Evolutionary conservation across 441 rosid genomes (phyloP).

Genomic region (Populus trichocarpa): DNA sequence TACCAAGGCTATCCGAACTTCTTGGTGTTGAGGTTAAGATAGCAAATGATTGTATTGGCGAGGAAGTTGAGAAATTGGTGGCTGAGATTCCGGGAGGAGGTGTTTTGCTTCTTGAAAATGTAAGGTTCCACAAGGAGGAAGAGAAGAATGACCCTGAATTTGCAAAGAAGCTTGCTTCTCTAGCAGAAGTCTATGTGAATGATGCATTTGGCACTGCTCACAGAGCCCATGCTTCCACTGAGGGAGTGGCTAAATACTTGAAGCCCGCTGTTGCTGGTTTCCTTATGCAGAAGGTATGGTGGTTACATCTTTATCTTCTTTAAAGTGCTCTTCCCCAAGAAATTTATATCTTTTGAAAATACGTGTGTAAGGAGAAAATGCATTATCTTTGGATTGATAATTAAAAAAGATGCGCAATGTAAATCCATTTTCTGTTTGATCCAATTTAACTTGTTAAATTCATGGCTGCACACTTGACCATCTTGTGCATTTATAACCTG

Average conservation of each 20-base stretch:
- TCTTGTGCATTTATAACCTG: not conserved
- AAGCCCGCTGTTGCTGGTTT: slow-evolving; percentile 98
- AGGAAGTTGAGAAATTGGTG: slow-evolving; percentile 74
- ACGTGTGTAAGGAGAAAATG: not conserved
- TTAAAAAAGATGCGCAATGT: not conserved
- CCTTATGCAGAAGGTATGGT: slow-evolving; percentile 85
- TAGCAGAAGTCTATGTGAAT: slow-evolving; percentile 84
- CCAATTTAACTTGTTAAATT: not conserved
- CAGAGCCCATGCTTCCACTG: slow-evolving; percentile 97
- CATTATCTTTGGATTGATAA: not conserved
- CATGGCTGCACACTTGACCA: not conserved
- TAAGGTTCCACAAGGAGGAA: slow-evolving; percentile 88
- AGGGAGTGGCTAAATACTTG: slow-evolving; percentile 86
- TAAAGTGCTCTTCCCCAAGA: not conserved
- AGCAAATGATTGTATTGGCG: slow-evolving; percentile 85
- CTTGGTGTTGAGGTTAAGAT: slow-evolving; percentile 83
- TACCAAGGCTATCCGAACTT: slow-evolving; percentile 85
- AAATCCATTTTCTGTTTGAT: not conserved
- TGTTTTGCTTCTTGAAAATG: slow-evolving; percentile 83
- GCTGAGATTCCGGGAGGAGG: slow-evolving; percentile 72
- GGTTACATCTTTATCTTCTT: not conserved
- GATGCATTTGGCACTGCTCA: slow-evolving; percentile 98
- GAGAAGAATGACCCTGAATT: slow-evolving; percentile 97
- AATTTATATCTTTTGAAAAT: not conserved
- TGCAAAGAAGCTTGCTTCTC: slow-evolving; percentile 89